Conservation (phyloP, 2,329 filamentous ascomycete species). For the Ceratocystiopsis brevicomis region DNA sequence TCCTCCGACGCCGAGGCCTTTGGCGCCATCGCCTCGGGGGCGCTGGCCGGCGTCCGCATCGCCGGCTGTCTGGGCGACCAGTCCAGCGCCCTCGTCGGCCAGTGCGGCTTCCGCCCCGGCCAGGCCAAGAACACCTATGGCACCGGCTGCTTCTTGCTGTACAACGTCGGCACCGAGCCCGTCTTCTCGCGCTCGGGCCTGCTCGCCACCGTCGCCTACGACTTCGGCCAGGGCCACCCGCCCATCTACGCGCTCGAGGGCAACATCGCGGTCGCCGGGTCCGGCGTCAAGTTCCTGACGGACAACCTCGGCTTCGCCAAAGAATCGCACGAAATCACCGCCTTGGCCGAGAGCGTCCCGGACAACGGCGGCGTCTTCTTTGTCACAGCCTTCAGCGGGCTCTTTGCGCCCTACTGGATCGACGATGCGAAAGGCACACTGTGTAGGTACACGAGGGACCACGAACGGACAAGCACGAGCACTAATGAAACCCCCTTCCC, state of each 20-base stretch:
- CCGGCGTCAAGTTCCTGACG: constrained; percentile 56
- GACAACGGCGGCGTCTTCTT: constrained; percentile 75
- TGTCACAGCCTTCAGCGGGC: constrained; percentile 76
- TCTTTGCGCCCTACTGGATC: constrained; percentile 91
- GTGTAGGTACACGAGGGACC: too few relatives aligned
- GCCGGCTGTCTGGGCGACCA: constrained; percentile 79
- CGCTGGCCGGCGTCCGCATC: constrained; percentile 51
- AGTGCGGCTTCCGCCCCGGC: constrained; percentile 66
- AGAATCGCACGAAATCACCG: constrained; percentile 28
- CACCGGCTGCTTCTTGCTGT: constrained; percentile 75
- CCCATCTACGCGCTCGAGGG: constrained; percentile 70
- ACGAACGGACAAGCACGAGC: too few relatives aligned
- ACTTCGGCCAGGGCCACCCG: constrained; percentile 41
- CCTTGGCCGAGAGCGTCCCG: constrained; percentile 30
- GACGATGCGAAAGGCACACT: constrained; percentile 80
- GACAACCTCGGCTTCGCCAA: constrained; percentile 44
- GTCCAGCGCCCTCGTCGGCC: constrained; percentile 68
- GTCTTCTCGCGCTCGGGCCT: constrained; percentile 72
- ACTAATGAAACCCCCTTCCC: not conserved
- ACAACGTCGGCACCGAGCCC: constrained; percentile 71
- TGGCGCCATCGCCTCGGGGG: constrained; percentile 44
- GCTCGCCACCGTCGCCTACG: constrained; percentile 71
- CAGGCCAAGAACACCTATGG: constrained; percentile 84
- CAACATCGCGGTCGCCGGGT: constrained; percentile 65
- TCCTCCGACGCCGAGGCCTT: constrained; percentile 60